phyloP scores from a whole-genome alignment of 2,329 filamentous ascomycete genomes.

The Talaromyces sp. region DNA sequence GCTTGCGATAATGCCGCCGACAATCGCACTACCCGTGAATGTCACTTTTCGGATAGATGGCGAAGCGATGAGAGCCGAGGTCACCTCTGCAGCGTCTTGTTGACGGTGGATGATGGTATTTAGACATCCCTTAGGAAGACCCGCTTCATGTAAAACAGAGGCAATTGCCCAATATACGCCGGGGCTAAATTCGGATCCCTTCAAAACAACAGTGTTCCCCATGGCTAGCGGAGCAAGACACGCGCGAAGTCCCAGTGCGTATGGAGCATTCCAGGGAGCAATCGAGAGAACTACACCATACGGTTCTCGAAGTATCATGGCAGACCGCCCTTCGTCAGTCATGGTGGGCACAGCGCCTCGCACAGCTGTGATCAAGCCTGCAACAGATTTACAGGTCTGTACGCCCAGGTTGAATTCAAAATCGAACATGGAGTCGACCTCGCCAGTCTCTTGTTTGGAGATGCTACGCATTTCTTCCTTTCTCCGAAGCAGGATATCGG shows the following conservation, averaged over 20 bases:
- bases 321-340: not conserved
- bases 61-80: constrained; percentile 34
- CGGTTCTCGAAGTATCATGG: not conserved
- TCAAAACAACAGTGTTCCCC: constrained; percentile 2
- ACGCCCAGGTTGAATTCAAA: not conserved
- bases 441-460: not conserved
- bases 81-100: constrained; percentile 28
- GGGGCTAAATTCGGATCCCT: constrained; percentile 1
- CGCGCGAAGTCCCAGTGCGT: not conserved
- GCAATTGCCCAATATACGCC: constrained; percentile 1
- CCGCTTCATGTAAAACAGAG: constrained; percentile 59
- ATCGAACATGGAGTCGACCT: not conserved
- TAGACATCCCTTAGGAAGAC: constrained; percentile 66
- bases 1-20: constrained; percentile 39
- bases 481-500: constrained; percentile 56
- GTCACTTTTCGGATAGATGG: constrained; percentile 37
- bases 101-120: constrained; percentile 60
- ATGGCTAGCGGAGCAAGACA: not conserved
- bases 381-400: not conserved
- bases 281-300: constrained; percentile 2
- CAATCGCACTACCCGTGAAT: constrained; percentile 42
- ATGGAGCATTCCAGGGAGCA: constrained; percentile 8
- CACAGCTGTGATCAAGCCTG: not conserved
- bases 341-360: not conserved
- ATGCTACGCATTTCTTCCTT: not conserved